These are phyloP conservation scores for Neurospora sp. DNA, from an alignment of 495 filamentous ascomycete species.

Conservation along the genomic window DNA sequence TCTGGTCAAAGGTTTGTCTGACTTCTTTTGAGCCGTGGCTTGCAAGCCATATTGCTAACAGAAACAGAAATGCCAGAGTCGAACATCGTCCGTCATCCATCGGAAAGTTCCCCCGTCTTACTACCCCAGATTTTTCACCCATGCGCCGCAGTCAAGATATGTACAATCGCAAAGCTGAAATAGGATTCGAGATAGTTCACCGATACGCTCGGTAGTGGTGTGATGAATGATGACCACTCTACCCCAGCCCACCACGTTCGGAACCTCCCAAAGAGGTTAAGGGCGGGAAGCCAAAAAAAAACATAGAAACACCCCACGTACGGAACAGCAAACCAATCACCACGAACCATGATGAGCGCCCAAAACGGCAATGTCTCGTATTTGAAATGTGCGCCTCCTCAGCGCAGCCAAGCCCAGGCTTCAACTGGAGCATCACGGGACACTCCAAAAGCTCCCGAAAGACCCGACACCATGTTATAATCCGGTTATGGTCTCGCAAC, in stretches of 20 bases:
- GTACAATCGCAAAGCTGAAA: not conserved
- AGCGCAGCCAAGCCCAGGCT: not conserved
- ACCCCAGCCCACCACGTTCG: not conserved
- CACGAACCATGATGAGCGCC: not conserved
- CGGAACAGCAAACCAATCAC: not conserved
- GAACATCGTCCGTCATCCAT: not conserved
- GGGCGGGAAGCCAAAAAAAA: not conserved
- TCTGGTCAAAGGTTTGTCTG: not conserved
- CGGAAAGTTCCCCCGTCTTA: not conserved
- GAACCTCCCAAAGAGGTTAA: not conserved
- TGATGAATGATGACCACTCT: not conserved
- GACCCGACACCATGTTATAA: not conserved
- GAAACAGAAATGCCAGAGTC: not conserved
- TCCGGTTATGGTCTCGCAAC: not conserved
- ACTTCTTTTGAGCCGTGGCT: not conserved
- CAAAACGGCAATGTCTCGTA: not conserved
- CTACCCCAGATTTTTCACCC: not conserved
- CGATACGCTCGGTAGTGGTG: not conserved
- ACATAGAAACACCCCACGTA: not conserved
- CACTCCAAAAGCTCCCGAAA: not conserved
- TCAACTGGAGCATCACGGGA: not conserved
- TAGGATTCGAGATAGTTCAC: not conserved
- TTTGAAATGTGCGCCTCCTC: not conserved
- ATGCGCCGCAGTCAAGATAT: not conserved
- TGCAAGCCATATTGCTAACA: not conserved